phyloP scores from a whole-genome alignment of 768 basidiomycete genomes.

The Naganishia onofrii region DNA sequence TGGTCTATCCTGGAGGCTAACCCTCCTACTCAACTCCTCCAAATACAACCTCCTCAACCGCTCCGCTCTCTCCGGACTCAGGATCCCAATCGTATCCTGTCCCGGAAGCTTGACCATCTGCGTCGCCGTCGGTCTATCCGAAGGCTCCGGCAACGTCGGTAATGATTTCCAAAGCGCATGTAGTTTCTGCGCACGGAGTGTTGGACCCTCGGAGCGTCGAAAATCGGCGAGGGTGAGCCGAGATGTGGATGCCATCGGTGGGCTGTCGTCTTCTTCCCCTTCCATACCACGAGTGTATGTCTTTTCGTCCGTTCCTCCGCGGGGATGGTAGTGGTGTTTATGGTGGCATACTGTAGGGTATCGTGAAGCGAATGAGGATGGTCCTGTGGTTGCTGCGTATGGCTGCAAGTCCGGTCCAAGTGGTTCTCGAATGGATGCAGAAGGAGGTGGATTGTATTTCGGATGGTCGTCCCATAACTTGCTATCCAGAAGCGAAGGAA shows the following conservation, averaged over 20 bases:
- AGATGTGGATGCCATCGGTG: constrained; percentile 2
- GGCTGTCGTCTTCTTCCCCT: neutral
- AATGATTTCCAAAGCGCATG: constrained; percentile 48
- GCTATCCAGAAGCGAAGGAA: constrained; percentile 10
- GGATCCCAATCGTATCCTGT: constrained; percentile 46
- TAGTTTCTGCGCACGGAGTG: constrained; percentile 44
- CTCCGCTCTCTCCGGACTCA: constrained; percentile 62
- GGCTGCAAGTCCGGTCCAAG: constrained; percentile 38
- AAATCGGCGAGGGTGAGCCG: constrained; percentile 49
- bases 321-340: constrained; percentile 31
- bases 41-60: constrained; percentile 70
- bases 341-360: constrained; percentile 20
- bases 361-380: neutral
- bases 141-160: constrained; percentile 39
- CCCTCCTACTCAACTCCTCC: constrained; percentile 64
- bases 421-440: constrained; percentile 44
- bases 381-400: constrained; percentile 15
- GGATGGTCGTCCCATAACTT: constrained; percentile 31
- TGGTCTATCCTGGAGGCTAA: constrained; percentile 40
- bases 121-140: constrained; percentile 38
- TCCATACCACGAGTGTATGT: neutral
- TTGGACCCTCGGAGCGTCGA: constrained; percentile 45
- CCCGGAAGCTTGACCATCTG: constrained; percentile 43
- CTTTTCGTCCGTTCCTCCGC: neutral
- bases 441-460: constrained; percentile 22